Conservation (phyloP, 1,284 basidiomycete genomes). For the Ceratobasidium sp. region DNA sequence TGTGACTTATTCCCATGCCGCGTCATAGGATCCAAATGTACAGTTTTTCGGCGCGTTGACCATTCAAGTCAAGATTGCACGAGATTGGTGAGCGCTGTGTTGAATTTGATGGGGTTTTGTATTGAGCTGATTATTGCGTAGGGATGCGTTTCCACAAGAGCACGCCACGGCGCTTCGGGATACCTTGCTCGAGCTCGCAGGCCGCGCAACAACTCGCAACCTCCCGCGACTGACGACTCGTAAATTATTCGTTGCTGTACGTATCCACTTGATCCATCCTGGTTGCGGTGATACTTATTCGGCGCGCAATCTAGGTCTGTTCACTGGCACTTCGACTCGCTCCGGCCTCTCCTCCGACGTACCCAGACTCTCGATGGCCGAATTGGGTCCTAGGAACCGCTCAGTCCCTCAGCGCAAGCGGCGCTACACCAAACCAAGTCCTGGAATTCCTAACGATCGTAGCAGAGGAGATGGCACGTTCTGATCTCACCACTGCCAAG, state of each 20-base stretch:
- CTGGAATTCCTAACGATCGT: constrained; percentile 87
- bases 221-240: constrained; percentile 79
- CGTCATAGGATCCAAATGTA: constrained; percentile 73
- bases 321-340: constrained; percentile 82
- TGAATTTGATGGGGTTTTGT: not conserved
- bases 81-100: constrained; percentile 78
- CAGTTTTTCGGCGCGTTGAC: constrained; percentile 95
- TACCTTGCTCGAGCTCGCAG: constrained; percentile 73
- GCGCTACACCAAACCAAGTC: constrained; percentile 68
- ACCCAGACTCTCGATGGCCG: constrained; percentile 67
- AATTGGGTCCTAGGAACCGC: constrained; percentile 77
- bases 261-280: constrained; percentile 54
- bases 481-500: constrained; percentile 79
- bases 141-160: constrained; percentile 73
- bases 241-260: constrained; percentile 87
- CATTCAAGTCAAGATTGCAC: constrained; percentile 88
- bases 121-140: constrained; percentile 53
- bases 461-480: constrained; percentile 82
- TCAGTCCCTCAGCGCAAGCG: constrained; percentile 68
- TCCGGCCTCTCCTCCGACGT: constrained; percentile 61
- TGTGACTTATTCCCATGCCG: not conserved
- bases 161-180: constrained; percentile 69
- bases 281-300: not conserved
- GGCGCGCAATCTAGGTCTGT: constrained; percentile 64
- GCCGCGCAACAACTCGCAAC: constrained; percentile 67